phyloP scores from a whole-genome alignment of 164 flowering plant species.

The Euptelea pleiosperma region DNA sequence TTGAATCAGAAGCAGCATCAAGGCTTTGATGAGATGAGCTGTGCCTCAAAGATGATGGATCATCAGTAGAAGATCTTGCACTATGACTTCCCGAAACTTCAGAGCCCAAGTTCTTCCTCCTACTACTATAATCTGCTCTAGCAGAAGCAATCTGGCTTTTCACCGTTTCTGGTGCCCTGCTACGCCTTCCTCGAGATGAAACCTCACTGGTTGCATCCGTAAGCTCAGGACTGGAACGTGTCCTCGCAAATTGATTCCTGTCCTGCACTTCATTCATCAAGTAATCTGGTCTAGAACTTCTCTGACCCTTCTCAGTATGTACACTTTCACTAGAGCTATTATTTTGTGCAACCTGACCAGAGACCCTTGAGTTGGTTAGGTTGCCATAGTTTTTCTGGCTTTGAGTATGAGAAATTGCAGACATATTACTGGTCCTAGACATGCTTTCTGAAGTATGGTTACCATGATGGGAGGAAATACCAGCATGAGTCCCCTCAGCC shows the following conservation, averaged over 20 bases:
- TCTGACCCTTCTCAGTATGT: constrained; percentile 37
- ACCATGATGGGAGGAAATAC: no score
- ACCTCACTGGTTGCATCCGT: constrained; percentile 50
- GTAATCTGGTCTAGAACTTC: constrained; percentile 34
- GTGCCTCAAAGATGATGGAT: constrained; percentile 44
- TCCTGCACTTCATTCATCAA: constrained; percentile 43
- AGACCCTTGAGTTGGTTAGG: constrained; percentile 28
- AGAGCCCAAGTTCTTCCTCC: constrained; percentile 51
- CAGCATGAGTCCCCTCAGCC: constrained; percentile 26
- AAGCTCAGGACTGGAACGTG: constrained; percentile 90
- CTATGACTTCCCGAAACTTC: constrained; percentile 37
- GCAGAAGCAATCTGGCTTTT: constrained; percentile 39
- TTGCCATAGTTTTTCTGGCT: constrained; percentile 39
- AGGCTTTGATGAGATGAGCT: constrained; percentile 40
- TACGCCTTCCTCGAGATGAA: constrained; percentile 45
- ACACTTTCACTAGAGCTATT: constrained; percentile 28
- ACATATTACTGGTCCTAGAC: constrained; percentile 30
- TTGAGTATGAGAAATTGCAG: constrained; percentile 40
- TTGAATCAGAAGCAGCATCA: constrained; percentile 32
- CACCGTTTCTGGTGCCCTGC: constrained; percentile 39
- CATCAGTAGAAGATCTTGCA: constrained; percentile 41
- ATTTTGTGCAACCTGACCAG: constrained; percentile 38
- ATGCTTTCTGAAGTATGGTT: constrained; percentile 29
- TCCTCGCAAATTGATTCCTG: constrained; percentile 66
- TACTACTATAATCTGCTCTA: constrained; percentile 37